Evolutionary conservation across 1,284 basidiomycete genomes (phyloP).

Genomic region (Apiotrichum akiyoshidainum): DNA sequence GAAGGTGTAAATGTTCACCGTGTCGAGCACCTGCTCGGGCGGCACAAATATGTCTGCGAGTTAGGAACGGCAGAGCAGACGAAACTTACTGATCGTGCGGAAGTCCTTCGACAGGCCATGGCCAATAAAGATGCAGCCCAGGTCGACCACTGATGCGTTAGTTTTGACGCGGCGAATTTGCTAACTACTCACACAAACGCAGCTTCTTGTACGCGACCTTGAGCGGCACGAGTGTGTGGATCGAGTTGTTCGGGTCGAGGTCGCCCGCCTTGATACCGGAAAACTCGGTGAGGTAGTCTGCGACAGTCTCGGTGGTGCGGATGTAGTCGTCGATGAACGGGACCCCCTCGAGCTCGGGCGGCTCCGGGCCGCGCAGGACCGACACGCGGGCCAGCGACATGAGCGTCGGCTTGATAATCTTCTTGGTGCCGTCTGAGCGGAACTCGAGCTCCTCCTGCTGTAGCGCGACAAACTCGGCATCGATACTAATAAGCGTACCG

Average conservation of each 20-base stretch:
- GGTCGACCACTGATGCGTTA: conserved; percentile 65
- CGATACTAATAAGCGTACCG: conserved; percentile 88
- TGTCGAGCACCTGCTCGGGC: conserved; percentile 91
- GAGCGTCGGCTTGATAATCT: conserved; percentile 83
- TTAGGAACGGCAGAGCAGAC: background rate
- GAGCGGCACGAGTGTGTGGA: conserved; percentile 85
- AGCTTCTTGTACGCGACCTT: conserved; percentile 98
- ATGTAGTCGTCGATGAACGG: conserved; percentile 99
- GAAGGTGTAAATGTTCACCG: conserved; percentile 89
- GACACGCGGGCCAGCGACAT: conserved; percentile 92
- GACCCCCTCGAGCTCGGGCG: conserved; percentile 61
- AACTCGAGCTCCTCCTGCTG: conserved; percentile 97
- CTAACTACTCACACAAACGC: conserved; percentile 57
- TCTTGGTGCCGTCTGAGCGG: conserved; percentile 89
- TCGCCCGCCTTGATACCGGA: conserved; percentile 94
- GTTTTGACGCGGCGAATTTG: background rate
- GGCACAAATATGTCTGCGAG: conserved; percentile 87
- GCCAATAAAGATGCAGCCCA: conserved; percentile 94
- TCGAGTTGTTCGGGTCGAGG: conserved; percentile 76
- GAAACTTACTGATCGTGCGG: conserved; percentile 84
- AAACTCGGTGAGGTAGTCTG: conserved; percentile 95
- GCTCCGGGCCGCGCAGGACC: conserved; percentile 80
- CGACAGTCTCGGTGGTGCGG: conserved; percentile 87
- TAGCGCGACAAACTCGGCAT: conserved; percentile 96
- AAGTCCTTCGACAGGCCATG: conserved; percentile 99